phyloP scores from a whole-genome alignment of 106 monocot genomes.

The Agapanthus africanus region DNA sequence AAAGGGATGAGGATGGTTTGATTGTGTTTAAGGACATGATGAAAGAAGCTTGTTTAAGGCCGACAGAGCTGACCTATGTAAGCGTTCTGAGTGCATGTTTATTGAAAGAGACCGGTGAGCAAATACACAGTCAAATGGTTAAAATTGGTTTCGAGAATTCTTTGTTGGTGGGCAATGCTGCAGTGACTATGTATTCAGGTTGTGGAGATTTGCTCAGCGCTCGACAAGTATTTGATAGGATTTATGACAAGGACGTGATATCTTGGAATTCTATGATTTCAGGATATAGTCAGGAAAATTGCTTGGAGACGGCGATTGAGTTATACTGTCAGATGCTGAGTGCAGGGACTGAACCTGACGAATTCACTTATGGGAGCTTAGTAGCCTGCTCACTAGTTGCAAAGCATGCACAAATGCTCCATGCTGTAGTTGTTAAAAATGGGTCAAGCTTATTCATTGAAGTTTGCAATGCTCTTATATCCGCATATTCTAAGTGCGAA shows the following conservation, averaged over 20 bases:
- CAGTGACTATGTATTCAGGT: conserved; percentile 26
- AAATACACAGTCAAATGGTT: conserved; percentile 20
- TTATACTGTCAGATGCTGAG: conserved; percentile 17
- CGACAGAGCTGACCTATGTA: conserved; percentile 27
- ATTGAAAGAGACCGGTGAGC: conserved; percentile 10
- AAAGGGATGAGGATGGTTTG: conserved; percentile 20
- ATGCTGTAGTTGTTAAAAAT: conserved; percentile 12
- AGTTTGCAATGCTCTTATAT: conserved; percentile 25
- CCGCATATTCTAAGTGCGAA: conserved; percentile 22
- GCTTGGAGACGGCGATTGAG: conserved; percentile 10
- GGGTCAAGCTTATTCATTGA: conserved; percentile 5
- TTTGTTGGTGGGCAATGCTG: conserved; percentile 25
- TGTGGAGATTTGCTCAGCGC: conserved; percentile 18
- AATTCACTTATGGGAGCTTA: conserved; percentile 38
- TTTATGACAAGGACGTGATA: conserved; percentile 24
- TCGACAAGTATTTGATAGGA: conserved; percentile 16
- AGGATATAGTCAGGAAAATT: conserved; percentile 19
- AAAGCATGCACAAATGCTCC: conserved; percentile 10
- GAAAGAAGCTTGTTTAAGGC: conserved; percentile 11
- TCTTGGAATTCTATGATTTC: conserved; percentile 52
- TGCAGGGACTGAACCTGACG: conserved; percentile 21
- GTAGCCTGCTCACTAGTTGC: background rate
- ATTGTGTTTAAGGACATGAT: conserved; percentile 22
- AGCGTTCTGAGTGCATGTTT: conserved; percentile 26
- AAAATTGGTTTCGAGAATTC: conserved; percentile 20